phyloP scores from a whole-genome alignment of 306 rosid species.

The Sechiopsis laciniata region DNA sequence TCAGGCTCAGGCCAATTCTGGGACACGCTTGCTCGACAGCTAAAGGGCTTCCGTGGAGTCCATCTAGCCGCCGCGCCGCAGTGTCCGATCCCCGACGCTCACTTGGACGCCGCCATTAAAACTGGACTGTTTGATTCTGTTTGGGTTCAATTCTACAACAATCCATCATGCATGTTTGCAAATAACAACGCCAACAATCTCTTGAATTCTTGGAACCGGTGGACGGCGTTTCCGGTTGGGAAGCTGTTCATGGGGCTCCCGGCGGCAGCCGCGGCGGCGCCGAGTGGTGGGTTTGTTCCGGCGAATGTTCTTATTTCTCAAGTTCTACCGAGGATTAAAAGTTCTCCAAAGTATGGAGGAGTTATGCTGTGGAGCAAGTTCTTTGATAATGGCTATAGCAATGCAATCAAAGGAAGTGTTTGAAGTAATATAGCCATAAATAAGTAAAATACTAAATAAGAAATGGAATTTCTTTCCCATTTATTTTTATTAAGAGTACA shows the following conservation, averaged over 20 bases:
- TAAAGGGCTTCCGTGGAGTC: constrained; percentile 26
- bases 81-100: constrained; percentile 44
- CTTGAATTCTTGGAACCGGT: constrained; percentile 46
- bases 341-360: constrained; percentile 50
- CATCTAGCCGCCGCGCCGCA: constrained; percentile 55
- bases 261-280: constrained; percentile 42
- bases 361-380: constrained; percentile 57
- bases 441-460: neutral
- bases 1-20: constrained; percentile 26
- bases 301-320: constrained; percentile 24
- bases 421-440: neutral
- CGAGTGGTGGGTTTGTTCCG: constrained; percentile 43
- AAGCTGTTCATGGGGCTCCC: constrained; percentile 64
- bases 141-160: constrained; percentile 83
- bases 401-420: constrained; percentile 27
- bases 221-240: constrained; percentile 38
- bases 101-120: constrained; percentile 34
- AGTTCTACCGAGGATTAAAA: constrained; percentile 45
- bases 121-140: constrained; percentile 51
- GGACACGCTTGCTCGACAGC: constrained; percentile 38
- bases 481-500: too few species aligned
- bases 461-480: neutral
- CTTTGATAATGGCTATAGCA: constrained; percentile 35
- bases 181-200: constrained; percentile 35
- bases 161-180: constrained; percentile 41